These are phyloP conservation scores for Leptodontidium sp. DNA, from an alignment of 2,329 filamentous ascomycete species.

Conservation along the genomic window DNA sequence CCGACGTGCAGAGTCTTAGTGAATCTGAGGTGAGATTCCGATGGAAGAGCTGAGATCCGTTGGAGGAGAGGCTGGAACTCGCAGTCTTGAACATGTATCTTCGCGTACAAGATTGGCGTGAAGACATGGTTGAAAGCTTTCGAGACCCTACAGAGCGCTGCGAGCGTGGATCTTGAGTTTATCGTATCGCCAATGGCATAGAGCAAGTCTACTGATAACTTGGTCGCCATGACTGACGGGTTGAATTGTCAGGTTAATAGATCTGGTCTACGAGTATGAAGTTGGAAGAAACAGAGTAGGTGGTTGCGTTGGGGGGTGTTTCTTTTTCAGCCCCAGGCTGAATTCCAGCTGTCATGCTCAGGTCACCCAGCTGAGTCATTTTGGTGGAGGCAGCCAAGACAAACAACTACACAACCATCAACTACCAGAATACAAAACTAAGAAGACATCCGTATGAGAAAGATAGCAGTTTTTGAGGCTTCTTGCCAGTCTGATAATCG, in stretches of 20 bases:
- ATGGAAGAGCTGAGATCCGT: background rate
- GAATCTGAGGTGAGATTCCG: background rate
- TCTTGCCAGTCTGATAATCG: too few relatives aligned
- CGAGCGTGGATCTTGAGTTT: constrained; percentile 2
- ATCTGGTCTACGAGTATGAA: background rate
- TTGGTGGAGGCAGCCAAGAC: background rate
- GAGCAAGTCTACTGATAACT: background rate
- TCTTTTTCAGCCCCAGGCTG: background rate
- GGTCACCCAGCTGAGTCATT: background rate
- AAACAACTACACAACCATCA: background rate
- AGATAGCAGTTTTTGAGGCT: too few relatives aligned
- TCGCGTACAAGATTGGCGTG: constrained; percentile 1
- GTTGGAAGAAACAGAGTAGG: background rate
- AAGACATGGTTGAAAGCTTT: background rate
- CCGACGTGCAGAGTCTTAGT: constrained; percentile 7
- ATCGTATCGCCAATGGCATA: constrained; percentile 5
- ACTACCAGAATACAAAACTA: too few relatives aligned
- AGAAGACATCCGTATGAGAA: too few relatives aligned
- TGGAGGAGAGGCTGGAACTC: background rate
- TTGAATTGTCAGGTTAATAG: too few relatives aligned
- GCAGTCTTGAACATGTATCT: constrained; percentile 6
- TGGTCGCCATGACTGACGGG: background rate
- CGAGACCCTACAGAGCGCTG: constrained; percentile 8
- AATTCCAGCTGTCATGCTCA: constrained; percentile 4
- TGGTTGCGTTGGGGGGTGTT: background rate